Base-by-base conservation (phyloP, 768 basidiomycete genomes). In the Lactarius sanguifluus region DNA sequence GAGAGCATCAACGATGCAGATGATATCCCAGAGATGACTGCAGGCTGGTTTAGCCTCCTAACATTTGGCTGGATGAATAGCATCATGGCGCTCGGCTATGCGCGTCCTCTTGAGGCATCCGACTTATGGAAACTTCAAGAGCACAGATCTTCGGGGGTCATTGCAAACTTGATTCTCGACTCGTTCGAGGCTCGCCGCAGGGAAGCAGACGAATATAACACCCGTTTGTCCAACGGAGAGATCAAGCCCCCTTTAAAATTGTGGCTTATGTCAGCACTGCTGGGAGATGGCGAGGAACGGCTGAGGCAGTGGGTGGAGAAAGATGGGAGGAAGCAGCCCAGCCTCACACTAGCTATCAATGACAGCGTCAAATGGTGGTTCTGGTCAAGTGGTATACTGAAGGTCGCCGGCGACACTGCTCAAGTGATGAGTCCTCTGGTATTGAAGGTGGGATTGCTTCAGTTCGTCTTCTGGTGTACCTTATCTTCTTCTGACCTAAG, bases 121-220 rank as follows among this genome's bases (percentile, higher is more conserved):
- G 94, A 96, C 76, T 80, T 96, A 4, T 95, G 88, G 81, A 90
- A 86, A 75, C 84, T 95, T 32, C 86, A 86, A 64, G 83, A 86
- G 41, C 75, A 83, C 25, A 83, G 86, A 30, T 80, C 83, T 2
- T 83, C 93, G 0, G 81, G 79, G 1, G 72, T 77, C 20, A 84
- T 94, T 41, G 89, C 90, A 3, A 78, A 84, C 1, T 77, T 81
- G 38, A 89, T 96, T 47, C 79, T 83, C 25, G 75, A 75, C 2
- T 90, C 90, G 0, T 94, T 89, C 72, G 84, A 87, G 28, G 75
- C 79, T 18, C 82, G 91, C 2, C 75, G 78, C 34, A 77, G 77
- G 66, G 79, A 78, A 43, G 91, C 90, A 1, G 80, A 81, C 0
- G 84, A 82, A 43, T 96, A 91, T 76, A 97, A 97, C 73, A 77